Base-by-base conservation (phyloP, 805 yeast species). In the Sporopachydermia lactativora region DNA sequence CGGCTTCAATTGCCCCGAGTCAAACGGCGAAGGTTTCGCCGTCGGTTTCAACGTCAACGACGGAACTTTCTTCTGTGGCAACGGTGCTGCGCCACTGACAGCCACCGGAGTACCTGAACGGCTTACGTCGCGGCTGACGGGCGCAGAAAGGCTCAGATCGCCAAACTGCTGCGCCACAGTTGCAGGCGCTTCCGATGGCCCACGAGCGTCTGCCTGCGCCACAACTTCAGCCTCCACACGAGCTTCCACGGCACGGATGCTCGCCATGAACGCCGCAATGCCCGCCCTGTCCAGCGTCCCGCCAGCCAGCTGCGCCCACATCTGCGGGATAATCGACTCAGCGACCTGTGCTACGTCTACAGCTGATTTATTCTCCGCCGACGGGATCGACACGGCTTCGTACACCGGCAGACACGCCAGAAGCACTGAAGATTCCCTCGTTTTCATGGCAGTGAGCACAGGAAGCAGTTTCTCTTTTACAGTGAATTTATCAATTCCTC, bases 381-480 rank as follows among this genome's bases (percentile, higher is more conserved):
- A 42, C 11, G 39, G 34, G 11, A 36, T n/a, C 16, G 19, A 11
- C 4, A 60, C 41, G 1, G 58, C 44, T 13, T 51, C 48, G 49
- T 72, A 70, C 4, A 75, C 61, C 11, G 52, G 52, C 18, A 76
- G 50, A 3, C 75, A 63, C 17, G 70, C 63, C 49, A 64, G 53
- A 36, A 82, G 67, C 34, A 83, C 75, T 36, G 74, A 61, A 13
- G 81, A 68, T 50, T 82, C 88, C 45, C 92, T 64, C 18, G 92
- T 78, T 55, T 84, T 84, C 69, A 84, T 71, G 13, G 74, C 72
- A 49, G 72, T 71, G 43, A 89, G 63, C 16, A 89, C 60, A 0
- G 96, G 96, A n/a, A 92, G 59, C 34, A 92, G 64, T 41, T 80
- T 83, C 39, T 89, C 96, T 28, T 68, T 66, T 24, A 86, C 72